These are phyloP conservation scores for Knoxdaviesia proteae DNA, from an alignment of 2,329 filamentous ascomycete species.

Conservation along the genomic window DNA sequence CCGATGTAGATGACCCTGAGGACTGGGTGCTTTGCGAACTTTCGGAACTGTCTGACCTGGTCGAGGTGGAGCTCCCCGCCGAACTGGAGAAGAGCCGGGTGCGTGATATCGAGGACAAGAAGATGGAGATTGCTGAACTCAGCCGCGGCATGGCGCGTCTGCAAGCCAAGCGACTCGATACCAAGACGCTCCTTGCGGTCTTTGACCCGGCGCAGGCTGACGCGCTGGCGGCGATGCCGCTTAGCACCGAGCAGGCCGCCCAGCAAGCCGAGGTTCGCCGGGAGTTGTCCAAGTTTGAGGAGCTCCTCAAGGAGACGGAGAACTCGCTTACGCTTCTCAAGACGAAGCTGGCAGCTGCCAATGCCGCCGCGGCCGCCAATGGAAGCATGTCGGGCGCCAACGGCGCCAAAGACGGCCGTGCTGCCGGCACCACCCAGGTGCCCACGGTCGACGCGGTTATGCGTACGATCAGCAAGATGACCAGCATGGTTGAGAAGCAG, in stretches of 20 bases:
- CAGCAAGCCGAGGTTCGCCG: constrained; percentile 70
- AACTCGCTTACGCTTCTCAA: constrained; percentile 61
- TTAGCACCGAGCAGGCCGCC: constrained; percentile 66
- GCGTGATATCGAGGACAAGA: constrained; percentile 44
- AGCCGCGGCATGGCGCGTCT: constrained; percentile 51
- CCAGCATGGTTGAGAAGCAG: constrained; percentile 73
- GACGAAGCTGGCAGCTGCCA: constrained; percentile 47
- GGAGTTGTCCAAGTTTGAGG: constrained; percentile 53
- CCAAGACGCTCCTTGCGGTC: constrained; percentile 51
- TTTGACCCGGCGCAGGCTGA: constrained; percentile 46
- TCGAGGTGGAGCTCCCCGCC: constrained; percentile 41
- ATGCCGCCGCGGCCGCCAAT: constrained; percentile 22
- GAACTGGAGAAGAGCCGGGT: constrained; percentile 49
- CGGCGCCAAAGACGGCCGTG: constrained; percentile 5
- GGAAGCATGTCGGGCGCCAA: no score
- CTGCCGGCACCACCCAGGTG: constrained; percentile 20
- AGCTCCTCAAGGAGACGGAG: constrained; percentile 57
- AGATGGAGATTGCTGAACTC: constrained; percentile 47
- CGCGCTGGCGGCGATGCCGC: constrained; percentile 45
- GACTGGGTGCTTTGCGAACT: constrained; percentile 63
- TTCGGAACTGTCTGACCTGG: constrained; percentile 40
- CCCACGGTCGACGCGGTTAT: constrained; percentile 86
- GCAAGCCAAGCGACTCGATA: constrained; percentile 54
- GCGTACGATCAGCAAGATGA: constrained; percentile 84
- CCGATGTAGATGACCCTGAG: constrained; percentile 48